Evolutionary conservation across 257 asterid species (phyloP).

Genomic region (Anisodus acutangulus): DNA sequence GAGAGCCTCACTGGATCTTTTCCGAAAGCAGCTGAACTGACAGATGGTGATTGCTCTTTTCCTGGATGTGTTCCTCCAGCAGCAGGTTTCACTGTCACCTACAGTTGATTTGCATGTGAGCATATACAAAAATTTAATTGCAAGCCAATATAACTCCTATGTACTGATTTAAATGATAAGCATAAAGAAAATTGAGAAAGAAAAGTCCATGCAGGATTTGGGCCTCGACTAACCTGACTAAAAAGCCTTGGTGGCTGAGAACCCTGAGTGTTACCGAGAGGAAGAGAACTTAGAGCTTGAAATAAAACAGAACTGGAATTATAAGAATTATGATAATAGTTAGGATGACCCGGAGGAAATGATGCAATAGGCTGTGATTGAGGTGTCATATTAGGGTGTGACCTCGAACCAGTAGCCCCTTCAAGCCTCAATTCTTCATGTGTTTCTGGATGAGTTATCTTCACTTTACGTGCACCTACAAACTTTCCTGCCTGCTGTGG

Average conservation of each 20-base stretch:
- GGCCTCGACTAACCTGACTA: slow-evolving; percentile 63
- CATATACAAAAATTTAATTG: neutral
- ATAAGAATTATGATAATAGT: slow-evolving; percentile 59
- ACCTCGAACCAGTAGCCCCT: slow-evolving; percentile 56
- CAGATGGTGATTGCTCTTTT: slow-evolving; percentile 50
- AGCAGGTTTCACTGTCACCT: slow-evolving; percentile 81
- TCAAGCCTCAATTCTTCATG: slow-evolving; percentile 92
- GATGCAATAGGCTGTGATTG: slow-evolving; percentile 69
- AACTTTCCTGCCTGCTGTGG: slow-evolving; percentile 67
- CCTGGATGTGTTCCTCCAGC: slow-evolving; percentile 51
- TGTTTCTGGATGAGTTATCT: slow-evolving; percentile 90
- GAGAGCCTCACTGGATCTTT: slow-evolving; percentile 53
- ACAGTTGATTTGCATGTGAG: slow-evolving; percentile 32
- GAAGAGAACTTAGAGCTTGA: slow-evolving; percentile 64
- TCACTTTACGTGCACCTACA: slow-evolving; percentile 67
- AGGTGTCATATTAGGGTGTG: slow-evolving; percentile 62
- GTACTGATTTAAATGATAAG: neutral
- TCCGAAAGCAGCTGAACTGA: slow-evolving; percentile 47
- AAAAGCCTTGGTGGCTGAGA: slow-evolving; percentile 66
- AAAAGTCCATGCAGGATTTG: neutral
- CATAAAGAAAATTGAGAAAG: slow-evolving; percentile 1
- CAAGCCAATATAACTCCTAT: neutral
- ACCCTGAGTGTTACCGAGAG: slow-evolving; percentile 49
- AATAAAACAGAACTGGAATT: slow-evolving; percentile 48
- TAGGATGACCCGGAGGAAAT: slow-evolving; percentile 59